Evolutionary conservation across 768 basidiomycete genomes (phyloP), one percentile per base, ranked within the genome.

Genomic region (Rhodotorula diobovata): DNA sequence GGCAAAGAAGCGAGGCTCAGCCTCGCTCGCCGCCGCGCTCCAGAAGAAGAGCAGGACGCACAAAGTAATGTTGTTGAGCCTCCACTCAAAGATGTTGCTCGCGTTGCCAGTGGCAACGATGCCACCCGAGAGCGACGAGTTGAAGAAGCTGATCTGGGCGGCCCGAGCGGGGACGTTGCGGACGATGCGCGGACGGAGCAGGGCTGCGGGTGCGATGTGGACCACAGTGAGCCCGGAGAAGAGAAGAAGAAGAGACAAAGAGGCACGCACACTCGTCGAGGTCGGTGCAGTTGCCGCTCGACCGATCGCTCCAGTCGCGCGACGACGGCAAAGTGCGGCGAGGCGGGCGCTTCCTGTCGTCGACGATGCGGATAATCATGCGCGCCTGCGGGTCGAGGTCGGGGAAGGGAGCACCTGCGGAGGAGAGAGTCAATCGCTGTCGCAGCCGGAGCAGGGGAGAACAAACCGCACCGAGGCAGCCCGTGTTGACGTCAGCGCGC

Each of bases 401-500:
- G 28, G 50, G 12, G 50, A 54, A 55, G 37, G 58, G 58, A 4
- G 35, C 35, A 18, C 58, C 57, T 58, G 39, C 25, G 57, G 57
- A 41, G 9, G 34, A 12, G 28, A 28, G 39, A 28, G 57, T 58
- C 57, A 58, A 39, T 6, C 8, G 7, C 4, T 6, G 7, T 58
- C 25, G 34, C 14, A 0, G 2, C 9, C 12, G 11, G 11, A 37
- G 28, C 11, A 34, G 15, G 28, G 25, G 12, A 10, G 12, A n/a
- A 12, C 39, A 12, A 8, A 28, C 43, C 63, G 21, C 20, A 66
- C 64, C 65, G 46, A 66, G 57, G n/a, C 57, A 66, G 46, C n/a
- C 56, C 8, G 63, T 65, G 68, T 70, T 70, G 37, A 70, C 55
- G 43, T 60, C 30, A 2, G 68, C 30, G 14, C 68, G 68, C 2